Conservation (phyloP, 805 yeast species). For the Lipomyces anomalus region DNA sequence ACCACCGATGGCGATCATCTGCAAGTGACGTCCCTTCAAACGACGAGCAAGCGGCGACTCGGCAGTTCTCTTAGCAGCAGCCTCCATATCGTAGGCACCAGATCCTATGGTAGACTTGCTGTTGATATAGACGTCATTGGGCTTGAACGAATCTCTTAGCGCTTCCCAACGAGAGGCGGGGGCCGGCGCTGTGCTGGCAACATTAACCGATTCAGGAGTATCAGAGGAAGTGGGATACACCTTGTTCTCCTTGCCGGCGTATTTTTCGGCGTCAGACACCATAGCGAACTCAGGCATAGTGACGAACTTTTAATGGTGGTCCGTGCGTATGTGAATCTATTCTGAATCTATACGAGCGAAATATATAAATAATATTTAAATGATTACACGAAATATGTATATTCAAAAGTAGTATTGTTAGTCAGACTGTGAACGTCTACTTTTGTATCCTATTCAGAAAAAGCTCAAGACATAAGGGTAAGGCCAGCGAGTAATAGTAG, state of each 20-base stretch:
- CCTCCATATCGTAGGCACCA: conserved; percentile 15
- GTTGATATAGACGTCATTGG: background rate
- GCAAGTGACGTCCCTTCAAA: conserved; percentile 36
- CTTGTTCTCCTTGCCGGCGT: background rate
- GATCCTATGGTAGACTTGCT: background rate
- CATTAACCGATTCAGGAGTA: background rate
- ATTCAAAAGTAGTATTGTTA: too few relatives aligned
- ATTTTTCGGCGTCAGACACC: background rate
- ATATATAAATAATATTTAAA: too few relatives aligned
- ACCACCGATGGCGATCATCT: conserved; percentile 76
- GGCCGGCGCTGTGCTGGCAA: background rate
- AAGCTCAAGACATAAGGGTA: too few relatives aligned
- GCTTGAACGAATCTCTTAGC: background rate
- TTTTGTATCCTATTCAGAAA: too few relatives aligned
- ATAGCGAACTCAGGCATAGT: background rate
- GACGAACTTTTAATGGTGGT: conserved; percentile 2
- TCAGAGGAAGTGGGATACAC: background rate
- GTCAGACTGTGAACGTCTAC: too few relatives aligned
- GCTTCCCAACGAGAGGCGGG: background rate
- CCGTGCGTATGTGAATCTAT: too few relatives aligned
- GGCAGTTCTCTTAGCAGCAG: conserved; percentile 33
- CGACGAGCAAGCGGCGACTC: conserved; percentile 50
- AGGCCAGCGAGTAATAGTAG: too few relatives aligned
- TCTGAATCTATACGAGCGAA: too few relatives aligned
- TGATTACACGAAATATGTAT: too few relatives aligned